Evolutionary conservation across 345 rosid species (phyloP).

Genomic region (Populus pruinosa): DNA sequence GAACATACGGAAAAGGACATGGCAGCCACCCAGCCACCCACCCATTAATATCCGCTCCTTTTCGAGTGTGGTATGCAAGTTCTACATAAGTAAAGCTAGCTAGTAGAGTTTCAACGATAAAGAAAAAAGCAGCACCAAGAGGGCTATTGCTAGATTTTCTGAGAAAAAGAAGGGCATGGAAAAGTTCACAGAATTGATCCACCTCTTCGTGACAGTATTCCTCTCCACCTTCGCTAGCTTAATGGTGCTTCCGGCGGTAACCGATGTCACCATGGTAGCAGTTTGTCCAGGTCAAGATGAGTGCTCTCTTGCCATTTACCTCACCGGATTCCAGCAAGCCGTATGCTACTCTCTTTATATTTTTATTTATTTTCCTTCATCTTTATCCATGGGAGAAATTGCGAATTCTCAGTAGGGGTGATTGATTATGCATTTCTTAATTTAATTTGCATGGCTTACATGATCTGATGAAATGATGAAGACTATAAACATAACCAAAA

Average conservation of each 20-base stretch:
- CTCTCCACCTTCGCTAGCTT: slow-evolving; percentile 37
- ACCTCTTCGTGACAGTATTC: slow-evolving; percentile 59
- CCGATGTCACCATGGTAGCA: slow-evolving; percentile 74
- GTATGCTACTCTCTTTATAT: slow-evolving; percentile 29
- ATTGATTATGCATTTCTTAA: neutral
- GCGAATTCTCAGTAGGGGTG: neutral
- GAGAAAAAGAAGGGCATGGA: slow-evolving; percentile 12
- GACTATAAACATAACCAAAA: too few species aligned
- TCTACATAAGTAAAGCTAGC: neutral
- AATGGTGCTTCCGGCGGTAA: slow-evolving; percentile 58
- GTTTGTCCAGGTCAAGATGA: slow-evolving; percentile 65
- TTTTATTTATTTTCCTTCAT: neutral
- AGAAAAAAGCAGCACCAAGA: neutral
- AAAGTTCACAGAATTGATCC: slow-evolving; percentile 33
- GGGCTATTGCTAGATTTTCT: neutral
- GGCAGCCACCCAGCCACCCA: neutral
- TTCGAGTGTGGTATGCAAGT: neutral
- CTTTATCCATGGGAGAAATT: neutral
- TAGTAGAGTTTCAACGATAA: neutral
- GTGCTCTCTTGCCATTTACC: slow-evolving; percentile 86
- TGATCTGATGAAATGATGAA: neutral
- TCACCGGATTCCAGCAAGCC: slow-evolving; percentile 78
- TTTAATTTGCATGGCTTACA: neutral
- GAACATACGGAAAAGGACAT: neutral
- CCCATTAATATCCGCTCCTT: too few species aligned